Conservation (phyloP, 345 rosid species). For the Eucalyptus microcorys region DNA sequence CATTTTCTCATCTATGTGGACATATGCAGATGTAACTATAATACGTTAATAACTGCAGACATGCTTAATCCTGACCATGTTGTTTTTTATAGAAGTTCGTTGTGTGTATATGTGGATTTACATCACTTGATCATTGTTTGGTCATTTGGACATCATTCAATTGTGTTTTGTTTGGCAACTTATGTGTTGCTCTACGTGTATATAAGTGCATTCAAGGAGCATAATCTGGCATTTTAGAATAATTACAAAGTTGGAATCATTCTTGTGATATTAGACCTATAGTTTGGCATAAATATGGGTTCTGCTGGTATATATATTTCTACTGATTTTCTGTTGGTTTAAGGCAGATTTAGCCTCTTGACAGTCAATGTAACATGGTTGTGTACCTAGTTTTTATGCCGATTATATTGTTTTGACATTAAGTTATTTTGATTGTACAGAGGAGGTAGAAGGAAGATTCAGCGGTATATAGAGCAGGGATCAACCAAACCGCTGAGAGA, state of each 20-base stretch:
- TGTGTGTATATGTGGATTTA: neutral
- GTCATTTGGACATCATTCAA: neutral
- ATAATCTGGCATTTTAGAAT: neutral
- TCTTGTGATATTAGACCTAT: neutral
- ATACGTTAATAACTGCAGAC: neutral
- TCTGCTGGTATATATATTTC: neutral
- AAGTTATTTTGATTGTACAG: neutral
- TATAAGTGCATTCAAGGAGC: neutral
- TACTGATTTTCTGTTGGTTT: neutral
- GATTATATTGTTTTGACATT: neutral
- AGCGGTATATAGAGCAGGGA: neutral
- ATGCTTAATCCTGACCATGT: neutral
- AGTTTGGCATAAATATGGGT: neutral
- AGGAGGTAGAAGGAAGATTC: neutral
- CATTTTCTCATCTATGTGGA: neutral
- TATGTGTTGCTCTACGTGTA: neutral
- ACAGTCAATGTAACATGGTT: neutral
- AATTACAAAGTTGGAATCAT: neutral
- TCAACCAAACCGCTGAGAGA: neutral
- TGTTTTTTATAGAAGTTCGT: neutral
- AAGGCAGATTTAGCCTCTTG: neutral
- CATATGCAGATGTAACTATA: neutral
- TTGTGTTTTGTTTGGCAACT: neutral
- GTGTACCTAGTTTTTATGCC: neutral
- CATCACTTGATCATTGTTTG: neutral